Conservation (phyloP, 345 rosid species). For the Citrus inodora region DNA sequence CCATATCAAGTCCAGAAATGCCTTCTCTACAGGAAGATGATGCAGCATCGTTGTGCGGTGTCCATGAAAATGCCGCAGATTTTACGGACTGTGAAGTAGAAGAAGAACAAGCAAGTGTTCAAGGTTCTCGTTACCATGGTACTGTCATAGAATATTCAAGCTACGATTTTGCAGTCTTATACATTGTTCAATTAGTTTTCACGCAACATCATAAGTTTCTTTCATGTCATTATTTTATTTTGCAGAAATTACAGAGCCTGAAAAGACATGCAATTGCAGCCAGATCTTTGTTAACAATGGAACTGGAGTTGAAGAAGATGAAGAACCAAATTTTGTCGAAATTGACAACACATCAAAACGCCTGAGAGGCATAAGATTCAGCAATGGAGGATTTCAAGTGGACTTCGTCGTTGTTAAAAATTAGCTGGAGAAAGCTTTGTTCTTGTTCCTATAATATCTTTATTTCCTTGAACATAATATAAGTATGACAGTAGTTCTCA, state of each 20-base stretch:
- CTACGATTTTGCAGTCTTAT: too few relatives aligned
- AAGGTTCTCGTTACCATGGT: not conserved
- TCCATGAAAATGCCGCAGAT: not conserved
- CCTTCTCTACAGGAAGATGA: not conserved
- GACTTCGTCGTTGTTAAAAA: not conserved
- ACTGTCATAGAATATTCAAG: not conserved
- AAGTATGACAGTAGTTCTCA: not conserved
- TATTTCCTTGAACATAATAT: not conserved
- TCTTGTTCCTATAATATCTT: not conserved
- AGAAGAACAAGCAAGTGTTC: slow-evolving; percentile 1
- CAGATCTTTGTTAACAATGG: not conserved
- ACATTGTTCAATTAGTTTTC: not conserved
- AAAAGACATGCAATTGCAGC: not conserved
- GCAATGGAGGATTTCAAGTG: not conserved
- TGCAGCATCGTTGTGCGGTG: not conserved
- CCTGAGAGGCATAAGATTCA: not conserved
- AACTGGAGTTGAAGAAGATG: not conserved
- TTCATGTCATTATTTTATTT: not conserved
- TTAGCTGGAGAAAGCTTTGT: not conserved
- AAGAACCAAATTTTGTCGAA: not conserved
- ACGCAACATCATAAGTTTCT: not conserved
- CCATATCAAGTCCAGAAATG: not conserved
- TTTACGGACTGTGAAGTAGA: not conserved
- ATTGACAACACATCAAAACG: not conserved
- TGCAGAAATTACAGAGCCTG: not conserved